Evolutionary conservation across 352 stramenopile genomes (phyloP).

Genomic region (Phytophthora sp.): DNA sequence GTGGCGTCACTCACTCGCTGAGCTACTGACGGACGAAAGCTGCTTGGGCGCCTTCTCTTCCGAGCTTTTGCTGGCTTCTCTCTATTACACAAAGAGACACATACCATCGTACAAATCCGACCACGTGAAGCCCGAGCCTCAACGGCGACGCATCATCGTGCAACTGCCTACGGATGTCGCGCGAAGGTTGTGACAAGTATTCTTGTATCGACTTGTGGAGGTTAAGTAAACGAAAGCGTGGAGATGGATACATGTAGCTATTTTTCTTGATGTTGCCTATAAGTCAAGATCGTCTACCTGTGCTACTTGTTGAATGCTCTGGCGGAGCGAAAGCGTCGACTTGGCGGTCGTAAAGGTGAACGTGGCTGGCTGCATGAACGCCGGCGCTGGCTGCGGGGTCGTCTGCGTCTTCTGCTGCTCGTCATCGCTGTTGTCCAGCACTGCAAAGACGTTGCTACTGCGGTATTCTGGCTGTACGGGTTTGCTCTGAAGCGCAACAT

Average conservation of each 20-base stretch:
- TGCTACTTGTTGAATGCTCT: slow-evolving; percentile 22
- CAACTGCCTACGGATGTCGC: background rate
- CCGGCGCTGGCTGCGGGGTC: slow-evolving; percentile 17
- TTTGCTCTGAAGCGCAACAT: slow-evolving; percentile 34
- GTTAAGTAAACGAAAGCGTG: no score
- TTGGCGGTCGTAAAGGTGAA: slow-evolving; percentile 56
- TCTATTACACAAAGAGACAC: slow-evolving; percentile 34
- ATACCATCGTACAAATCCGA: slow-evolving; percentile 33
- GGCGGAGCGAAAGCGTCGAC: slow-evolving; percentile 26
- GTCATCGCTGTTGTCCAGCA: slow-evolving; percentile 64
- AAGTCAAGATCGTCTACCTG: slow-evolving; percentile 57
- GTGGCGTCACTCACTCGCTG: slow-evolving; percentile 1
- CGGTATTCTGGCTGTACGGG: slow-evolving; percentile 42
- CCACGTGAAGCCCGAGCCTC: slow-evolving; percentile 25
- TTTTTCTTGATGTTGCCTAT: slow-evolving; percentile 33
- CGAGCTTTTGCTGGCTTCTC: slow-evolving; percentile 28
- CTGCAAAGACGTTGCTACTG: slow-evolving; percentile 63
- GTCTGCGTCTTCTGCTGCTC: slow-evolving; percentile 28
- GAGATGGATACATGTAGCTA: no score
- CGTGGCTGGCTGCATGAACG: slow-evolving; percentile 72
- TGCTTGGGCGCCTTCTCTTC: slow-evolving; percentile 30
- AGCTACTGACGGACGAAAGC: background rate
- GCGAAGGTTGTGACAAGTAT: slow-evolving; percentile 2
- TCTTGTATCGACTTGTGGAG: no score
- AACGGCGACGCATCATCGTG: slow-evolving; percentile 28